Evolutionary conservation across 176 grass and related monocot species (phyloP).

Genomic region (Typha latifolia): DNA sequence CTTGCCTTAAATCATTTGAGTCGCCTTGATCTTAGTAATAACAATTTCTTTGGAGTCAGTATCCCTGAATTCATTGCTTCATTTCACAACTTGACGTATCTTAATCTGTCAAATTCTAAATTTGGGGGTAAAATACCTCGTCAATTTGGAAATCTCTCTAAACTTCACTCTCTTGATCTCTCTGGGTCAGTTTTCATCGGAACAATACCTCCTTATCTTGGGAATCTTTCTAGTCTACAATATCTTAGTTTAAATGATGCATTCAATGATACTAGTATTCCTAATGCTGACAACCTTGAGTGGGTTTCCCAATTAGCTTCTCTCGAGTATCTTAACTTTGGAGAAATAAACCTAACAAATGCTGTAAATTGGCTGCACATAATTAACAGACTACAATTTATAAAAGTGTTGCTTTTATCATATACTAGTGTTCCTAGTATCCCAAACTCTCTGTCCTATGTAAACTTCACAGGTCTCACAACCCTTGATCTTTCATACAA

Average conservation of each 20-base stretch:
- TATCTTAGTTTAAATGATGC: neutral
- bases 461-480: neutral
- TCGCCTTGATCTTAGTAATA: neutral
- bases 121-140: too few species aligned
- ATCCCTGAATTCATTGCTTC: neutral
- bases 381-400: slow-evolving; percentile 17
- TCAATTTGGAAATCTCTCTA: neutral
- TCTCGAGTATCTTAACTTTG: slow-evolving; percentile 6
- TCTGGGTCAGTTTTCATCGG: neutral
- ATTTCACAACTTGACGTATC: too few species aligned
- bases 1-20: slow-evolving; percentile 7
- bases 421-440: slow-evolving; percentile 3
- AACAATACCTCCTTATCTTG: neutral
- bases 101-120: too few species aligned
- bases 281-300: neutral
- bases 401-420: neutral
- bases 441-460: neutral
- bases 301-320: slow-evolving; percentile 20
- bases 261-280: too few species aligned
- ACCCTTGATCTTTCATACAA: neutral
- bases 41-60: neutral
- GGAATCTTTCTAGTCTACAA: neutral
- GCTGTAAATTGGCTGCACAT: slow-evolving; percentile 6
- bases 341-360: neutral
- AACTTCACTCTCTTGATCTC: neutral